phyloP scores from a whole-genome alignment of 176 grass and related monocot species.

The Olyra latifolia region DNA sequence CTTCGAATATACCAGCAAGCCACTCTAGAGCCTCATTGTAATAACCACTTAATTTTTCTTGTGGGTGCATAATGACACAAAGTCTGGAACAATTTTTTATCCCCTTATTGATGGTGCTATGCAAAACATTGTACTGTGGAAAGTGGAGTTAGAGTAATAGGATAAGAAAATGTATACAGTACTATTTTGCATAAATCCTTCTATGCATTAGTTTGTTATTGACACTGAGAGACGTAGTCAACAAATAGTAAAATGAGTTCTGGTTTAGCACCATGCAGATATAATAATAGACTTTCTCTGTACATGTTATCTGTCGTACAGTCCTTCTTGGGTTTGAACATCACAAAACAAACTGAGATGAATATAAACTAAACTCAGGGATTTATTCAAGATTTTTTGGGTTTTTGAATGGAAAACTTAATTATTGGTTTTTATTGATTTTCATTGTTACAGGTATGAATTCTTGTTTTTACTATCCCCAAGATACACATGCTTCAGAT shows the following conservation, averaged over 20 bases:
- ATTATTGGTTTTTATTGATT: neutral
- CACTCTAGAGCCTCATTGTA: neutral
- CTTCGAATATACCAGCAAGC: conserved; percentile 21
- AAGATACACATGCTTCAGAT: conserved; percentile 19
- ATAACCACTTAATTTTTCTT: neutral
- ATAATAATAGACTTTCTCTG: neutral
- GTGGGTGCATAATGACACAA: conserved; percentile 5
- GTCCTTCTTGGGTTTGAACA: neutral
- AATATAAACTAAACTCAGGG: conserved; percentile 5
- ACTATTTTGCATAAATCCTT: neutral
- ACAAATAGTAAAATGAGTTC: neutral
- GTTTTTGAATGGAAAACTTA: conserved; percentile 7
- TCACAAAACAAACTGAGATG: neutral
- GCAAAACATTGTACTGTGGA: neutral
- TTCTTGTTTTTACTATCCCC: conserved; percentile 25
- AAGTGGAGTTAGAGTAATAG: neutral
- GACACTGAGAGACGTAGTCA: neutral
- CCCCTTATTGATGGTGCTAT: neutral
- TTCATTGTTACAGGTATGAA: conserved; percentile 44
- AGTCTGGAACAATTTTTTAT: conserved; percentile 16
- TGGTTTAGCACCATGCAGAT: neutral
- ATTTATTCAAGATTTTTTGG: neutral
- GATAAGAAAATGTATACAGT: neutral
- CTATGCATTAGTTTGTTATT: neutral
- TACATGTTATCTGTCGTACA: neutral